phyloP scores from a whole-genome alignment of 345 rosid species.

The Citrus mangshanensis region DNA sequence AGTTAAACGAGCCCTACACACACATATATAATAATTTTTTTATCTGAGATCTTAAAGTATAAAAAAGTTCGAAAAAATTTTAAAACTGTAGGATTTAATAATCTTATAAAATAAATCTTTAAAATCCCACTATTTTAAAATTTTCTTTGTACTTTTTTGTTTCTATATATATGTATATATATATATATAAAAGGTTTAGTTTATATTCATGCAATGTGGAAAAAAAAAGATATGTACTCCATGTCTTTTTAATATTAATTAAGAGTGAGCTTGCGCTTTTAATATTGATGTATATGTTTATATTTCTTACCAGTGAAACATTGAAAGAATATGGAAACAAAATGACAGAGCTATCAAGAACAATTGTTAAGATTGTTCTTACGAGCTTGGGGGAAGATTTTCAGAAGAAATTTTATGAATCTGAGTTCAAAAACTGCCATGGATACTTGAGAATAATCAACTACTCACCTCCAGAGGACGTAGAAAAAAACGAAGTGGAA shows the following conservation, averaged over 20 bases:
- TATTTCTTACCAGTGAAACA: conserved; percentile 9
- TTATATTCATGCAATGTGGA: too few species aligned
- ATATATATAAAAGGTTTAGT: too few species aligned
- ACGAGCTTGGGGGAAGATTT: conserved; percentile 16
- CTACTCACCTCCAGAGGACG: conserved; percentile 13
- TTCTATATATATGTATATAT: too few species aligned
- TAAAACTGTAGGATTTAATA: too few species aligned
- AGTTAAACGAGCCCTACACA: too few species aligned
- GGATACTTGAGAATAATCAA: conserved; percentile 28
- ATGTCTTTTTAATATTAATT: too few species aligned
- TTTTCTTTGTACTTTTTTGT: fast-evolving
- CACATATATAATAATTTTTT: too few species aligned
- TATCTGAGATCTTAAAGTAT: too few species aligned
- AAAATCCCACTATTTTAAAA: too few species aligned
- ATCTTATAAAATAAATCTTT: too few species aligned
- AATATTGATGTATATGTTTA: not conserved
- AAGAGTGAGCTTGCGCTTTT: too few species aligned
- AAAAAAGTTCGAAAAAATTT: fast-evolving
- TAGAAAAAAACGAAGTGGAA: conserved; percentile 7
- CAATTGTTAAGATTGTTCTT: conserved; percentile 3
- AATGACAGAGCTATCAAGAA: conserved; percentile 15
- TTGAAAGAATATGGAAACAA: conserved; percentile 20
- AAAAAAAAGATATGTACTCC: too few species aligned
- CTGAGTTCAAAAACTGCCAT: conserved; percentile 23
- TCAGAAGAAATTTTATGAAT: conserved; percentile 8